These are phyloP conservation scores for Yamadazyma phyllophila DNA, from an alignment of 805 yeast species.

Conservation along the genomic window DNA sequence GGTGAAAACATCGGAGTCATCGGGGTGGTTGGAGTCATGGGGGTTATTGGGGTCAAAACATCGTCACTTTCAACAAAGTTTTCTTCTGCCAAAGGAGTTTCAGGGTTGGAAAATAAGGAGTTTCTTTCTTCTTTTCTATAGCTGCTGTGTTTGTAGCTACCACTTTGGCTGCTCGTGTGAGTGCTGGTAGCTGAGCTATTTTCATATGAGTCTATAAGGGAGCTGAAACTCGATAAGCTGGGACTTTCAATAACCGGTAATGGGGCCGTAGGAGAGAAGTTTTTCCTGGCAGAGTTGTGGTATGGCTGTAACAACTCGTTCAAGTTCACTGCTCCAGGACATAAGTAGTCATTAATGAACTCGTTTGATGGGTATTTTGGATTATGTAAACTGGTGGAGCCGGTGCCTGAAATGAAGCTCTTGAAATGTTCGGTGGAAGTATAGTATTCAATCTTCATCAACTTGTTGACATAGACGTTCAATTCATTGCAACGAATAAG, in stretches of 20 bases:
- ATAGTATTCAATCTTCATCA: slow-evolving; percentile 21
- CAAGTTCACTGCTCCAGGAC: slow-evolving; percentile 21
- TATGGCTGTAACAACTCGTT: slow-evolving; percentile 11
- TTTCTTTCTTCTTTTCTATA: slow-evolving; percentile 2
- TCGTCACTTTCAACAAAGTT: not conserved
- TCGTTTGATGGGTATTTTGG: slow-evolving; percentile 16
- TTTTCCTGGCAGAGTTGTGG: slow-evolving; percentile 9
- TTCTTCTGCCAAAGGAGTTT: not conserved
- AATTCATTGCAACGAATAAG: slow-evolving; percentile 23
- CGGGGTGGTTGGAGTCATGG: slow-evolving; percentile 12
- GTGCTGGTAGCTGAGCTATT: slow-evolving; percentile 5
- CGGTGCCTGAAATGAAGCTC: slow-evolving; percentile 20
- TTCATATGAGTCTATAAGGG: slow-evolving; percentile 31
- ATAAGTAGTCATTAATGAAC: slow-evolving; percentile 19
- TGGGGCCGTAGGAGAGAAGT: slow-evolving; percentile 24
- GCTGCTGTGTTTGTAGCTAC: not conserved
- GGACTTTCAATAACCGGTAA: slow-evolving; percentile 17
- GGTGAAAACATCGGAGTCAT: slow-evolving; percentile 2
- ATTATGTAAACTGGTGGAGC: slow-evolving; percentile 6
- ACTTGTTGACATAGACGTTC: slow-evolving; percentile 23
- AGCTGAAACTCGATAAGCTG: slow-evolving; percentile 25
- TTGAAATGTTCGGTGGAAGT: slow-evolving; percentile 25
- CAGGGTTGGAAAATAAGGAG: slow-evolving; percentile 11
- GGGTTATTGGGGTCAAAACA: slow-evolving; percentile 7
- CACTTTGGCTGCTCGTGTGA: not conserved